Percentiles rank a stretch among this genome's conserved stretches.
Evolutionary conservation across 345 rosid species (phyloP).

Genomic region (Salix dunnii): DNA sequence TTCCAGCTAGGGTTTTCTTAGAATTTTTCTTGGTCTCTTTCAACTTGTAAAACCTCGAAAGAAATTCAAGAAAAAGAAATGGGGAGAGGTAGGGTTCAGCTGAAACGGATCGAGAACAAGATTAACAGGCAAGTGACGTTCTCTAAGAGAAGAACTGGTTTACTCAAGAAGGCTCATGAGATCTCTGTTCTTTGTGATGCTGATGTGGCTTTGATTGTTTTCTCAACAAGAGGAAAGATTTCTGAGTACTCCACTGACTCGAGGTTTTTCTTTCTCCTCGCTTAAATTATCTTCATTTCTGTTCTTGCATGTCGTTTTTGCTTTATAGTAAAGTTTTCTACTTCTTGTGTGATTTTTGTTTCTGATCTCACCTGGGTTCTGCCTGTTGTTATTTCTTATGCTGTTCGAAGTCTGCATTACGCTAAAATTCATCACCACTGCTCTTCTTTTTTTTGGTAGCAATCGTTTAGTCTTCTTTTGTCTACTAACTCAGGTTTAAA

Average conservation of each 20-base stretch:
- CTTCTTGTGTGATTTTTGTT: not conserved
- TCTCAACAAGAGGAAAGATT: slow-evolving; percentile 83
- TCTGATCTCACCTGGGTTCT: not conserved
- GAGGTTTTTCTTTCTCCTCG: slow-evolving; percentile 32
- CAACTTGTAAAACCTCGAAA: not conserved
- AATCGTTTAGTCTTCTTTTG: not conserved
- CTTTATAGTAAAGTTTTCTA: not conserved
- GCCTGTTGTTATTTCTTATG: not conserved
- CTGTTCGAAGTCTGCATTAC: slow-evolving; percentile 16
- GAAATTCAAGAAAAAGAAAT: slow-evolving; percentile 18
- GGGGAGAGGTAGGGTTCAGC: slow-evolving; percentile 92
- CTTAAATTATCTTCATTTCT: not conserved
- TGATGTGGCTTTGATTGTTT: slow-evolving; percentile 69
- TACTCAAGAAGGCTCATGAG: slow-evolving; percentile 85
- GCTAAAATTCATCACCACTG: not conserved
- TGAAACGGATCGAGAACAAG: slow-evolving; percentile 92
- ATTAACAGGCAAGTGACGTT: slow-evolving; percentile 85
- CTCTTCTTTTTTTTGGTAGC: not conserved
- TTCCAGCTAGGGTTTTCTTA: slow-evolving; percentile 20
- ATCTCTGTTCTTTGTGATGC: slow-evolving; percentile 86
- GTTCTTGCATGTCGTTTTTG: not conserved
- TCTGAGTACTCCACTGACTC: slow-evolving; percentile 72
- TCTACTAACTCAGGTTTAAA: not conserved
- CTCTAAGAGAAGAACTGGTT: slow-evolving; percentile 73
- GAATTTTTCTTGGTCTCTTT: not conserved